Evolutionary conservation across 1,284 basidiomycete genomes (phyloP).

Genomic region (Pseudozyma tsukubaensis): DNA sequence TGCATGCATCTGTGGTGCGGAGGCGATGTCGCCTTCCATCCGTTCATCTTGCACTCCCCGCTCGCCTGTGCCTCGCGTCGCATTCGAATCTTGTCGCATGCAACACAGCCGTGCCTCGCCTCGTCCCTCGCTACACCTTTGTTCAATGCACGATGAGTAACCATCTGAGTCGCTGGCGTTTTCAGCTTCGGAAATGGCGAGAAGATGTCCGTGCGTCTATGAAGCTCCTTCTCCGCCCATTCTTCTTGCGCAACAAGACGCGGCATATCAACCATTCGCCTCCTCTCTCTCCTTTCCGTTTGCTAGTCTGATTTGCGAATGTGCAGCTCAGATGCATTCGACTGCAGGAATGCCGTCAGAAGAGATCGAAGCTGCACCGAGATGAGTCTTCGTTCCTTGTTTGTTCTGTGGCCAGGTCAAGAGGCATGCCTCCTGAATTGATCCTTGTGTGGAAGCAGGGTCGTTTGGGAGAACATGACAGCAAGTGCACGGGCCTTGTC

Average conservation of each 20-base stretch:
- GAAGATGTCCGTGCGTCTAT: slow-evolving; percentile 3
- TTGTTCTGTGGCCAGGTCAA: too few species aligned
- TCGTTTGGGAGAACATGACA: too few species aligned
- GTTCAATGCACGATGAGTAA: slow-evolving; percentile 18
- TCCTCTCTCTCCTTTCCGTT: neutral
- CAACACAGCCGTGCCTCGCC: slow-evolving; percentile 11
- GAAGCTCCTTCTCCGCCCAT: neutral
- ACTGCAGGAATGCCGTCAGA: slow-evolving; percentile 9
- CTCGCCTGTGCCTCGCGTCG: neutral
- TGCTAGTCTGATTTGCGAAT: neutral
- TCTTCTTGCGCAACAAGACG: too few species aligned
- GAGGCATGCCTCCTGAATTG: too few species aligned
- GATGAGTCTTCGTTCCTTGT: too few species aligned
- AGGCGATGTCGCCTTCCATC: neutral
- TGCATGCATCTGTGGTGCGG: too few species aligned
- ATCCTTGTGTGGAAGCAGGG: neutral
- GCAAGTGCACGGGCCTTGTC: neutral
- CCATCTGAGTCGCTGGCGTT: slow-evolving; percentile 7
- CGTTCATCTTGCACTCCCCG: neutral
- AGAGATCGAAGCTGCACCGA: slow-evolving; percentile 3
- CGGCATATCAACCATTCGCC: too few species aligned
- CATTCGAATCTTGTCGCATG: slow-evolving; percentile 1
- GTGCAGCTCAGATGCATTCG: slow-evolving; percentile 2
- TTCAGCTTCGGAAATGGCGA: neutral
- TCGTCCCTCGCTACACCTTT: slow-evolving; percentile 17